phyloP scores from a whole-genome alignment of 257 asterid genomes.

The Thymus quinquecostatus region DNA sequence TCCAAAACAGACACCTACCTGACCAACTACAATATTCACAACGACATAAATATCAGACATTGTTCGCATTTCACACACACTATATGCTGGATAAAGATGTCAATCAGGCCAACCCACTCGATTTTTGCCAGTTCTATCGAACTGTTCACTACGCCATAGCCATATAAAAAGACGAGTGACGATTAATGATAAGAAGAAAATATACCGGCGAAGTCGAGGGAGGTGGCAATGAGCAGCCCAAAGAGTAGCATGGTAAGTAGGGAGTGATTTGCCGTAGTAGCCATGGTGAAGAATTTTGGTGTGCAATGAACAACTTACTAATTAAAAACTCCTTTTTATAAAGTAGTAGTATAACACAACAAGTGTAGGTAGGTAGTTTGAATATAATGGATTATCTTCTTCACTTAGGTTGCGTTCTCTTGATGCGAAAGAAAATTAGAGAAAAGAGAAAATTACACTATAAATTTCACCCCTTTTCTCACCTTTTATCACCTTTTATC shows the following conservation, averaged over 20 bases:
- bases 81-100: too few relatives aligned
- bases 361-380: not conserved
- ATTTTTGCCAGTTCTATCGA: too few relatives aligned
- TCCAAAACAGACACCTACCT: constrained; percentile 10
- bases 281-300: not conserved
- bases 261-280: not conserved
- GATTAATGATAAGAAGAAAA: not conserved
- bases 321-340: too few relatives aligned
- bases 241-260: not conserved
- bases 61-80: too few relatives aligned
- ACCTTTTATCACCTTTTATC: too few relatives aligned
- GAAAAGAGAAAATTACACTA: too few relatives aligned
- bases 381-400: not conserved
- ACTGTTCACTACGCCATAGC: not conserved
- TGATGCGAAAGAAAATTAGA: too few relatives aligned
- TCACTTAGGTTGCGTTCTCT: too few relatives aligned
- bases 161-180: too few relatives aligned
- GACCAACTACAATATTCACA: not conserved
- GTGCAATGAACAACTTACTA: too few relatives aligned
- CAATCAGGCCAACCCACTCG: not conserved
- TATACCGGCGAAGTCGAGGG: not conserved
- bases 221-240: not conserved
- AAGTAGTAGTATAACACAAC: too few relatives aligned
- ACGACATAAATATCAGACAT: not conserved
- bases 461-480: too few relatives aligned